phyloP scores from a whole-genome alignment of 1,139 yeast genomes.

The Kurtzmaniella quercitrusa region DNA sequence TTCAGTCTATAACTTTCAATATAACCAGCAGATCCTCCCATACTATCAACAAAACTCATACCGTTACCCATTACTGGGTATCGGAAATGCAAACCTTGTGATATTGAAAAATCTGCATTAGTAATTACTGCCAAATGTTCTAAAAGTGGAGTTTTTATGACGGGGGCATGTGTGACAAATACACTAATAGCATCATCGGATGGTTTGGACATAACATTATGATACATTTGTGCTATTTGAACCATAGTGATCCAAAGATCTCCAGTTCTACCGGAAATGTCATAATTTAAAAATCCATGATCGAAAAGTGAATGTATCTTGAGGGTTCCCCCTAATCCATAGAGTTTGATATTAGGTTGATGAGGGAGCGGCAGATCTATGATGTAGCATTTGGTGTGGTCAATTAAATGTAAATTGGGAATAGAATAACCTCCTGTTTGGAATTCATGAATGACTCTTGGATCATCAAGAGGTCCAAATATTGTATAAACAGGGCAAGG shows the following conservation, averaged over 20 bases:
- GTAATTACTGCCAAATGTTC: constrained; percentile 66
- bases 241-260: constrained; percentile 71
- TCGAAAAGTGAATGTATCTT: constrained; percentile 68
- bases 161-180: constrained; percentile 67
- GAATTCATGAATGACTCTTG: constrained; percentile 58
- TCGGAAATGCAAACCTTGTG: constrained; percentile 69
- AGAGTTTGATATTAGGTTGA: constrained; percentile 45
- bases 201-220: constrained; percentile 11
- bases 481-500: constrained; percentile 71
- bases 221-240: constrained; percentile 59
- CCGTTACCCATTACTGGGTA: constrained; percentile 73
- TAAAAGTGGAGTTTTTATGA: constrained; percentile 57
- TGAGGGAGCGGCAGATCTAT: constrained; percentile 35
- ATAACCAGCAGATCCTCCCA: constrained; percentile 30
- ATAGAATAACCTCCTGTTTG: constrained; percentile 49
- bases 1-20: constrained; percentile 61
- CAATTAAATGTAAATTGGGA: constrained; percentile 57
- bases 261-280: constrained; percentile 58
- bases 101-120: constrained; percentile 68
- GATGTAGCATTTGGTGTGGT: constrained; percentile 47
- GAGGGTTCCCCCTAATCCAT: constrained; percentile 72
- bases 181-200: constrained; percentile 47
- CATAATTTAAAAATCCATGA: constrained; percentile 43
- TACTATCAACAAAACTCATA: constrained; percentile 53
- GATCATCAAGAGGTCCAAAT: constrained; percentile 74